phyloP scores from a whole-genome alignment of 2,329 filamentous ascomycete genomes.

The Phyllosticta citrichinensis region DNA sequence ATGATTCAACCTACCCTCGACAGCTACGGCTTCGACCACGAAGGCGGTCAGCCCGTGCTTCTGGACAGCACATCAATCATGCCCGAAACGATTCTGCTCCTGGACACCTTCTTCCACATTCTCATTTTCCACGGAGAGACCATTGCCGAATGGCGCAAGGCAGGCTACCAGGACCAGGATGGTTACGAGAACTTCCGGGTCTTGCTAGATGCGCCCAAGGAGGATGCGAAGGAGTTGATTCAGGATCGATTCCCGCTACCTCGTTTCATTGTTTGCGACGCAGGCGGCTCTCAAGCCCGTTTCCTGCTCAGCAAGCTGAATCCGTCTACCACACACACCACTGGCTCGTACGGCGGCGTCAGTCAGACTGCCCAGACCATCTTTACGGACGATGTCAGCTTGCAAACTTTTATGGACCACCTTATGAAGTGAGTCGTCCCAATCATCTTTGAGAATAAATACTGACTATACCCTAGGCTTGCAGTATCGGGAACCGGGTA shows the following conservation, averaged over 20 bases:
- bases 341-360: constrained; percentile 81
- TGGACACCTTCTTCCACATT: constrained; percentile 99
- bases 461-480: not conserved
- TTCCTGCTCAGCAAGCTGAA: constrained; percentile 97
- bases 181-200: constrained; percentile 93
- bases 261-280: constrained; percentile 96
- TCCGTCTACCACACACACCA: constrained; percentile 92
- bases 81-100: constrained; percentile 80
- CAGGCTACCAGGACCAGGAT: constrained; percentile 94
- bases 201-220: constrained; percentile 85
- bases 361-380: constrained; percentile 91
- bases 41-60: constrained; percentile 84
- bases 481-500: not conserved
- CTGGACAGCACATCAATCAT: constrained; percentile 96
- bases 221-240: constrained; percentile 93
- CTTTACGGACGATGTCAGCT: constrained; percentile 94
- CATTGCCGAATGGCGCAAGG: constrained; percentile 95
- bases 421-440: constrained; percentile 65
- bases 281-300: constrained; percentile 94
- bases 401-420: constrained; percentile 99
- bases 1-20: constrained; percentile 99
- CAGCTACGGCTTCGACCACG: constrained; percentile 93
- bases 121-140: constrained; percentile 98
- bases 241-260: constrained; percentile 96
- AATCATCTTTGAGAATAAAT: not conserved